A percentile compares a stretch with the other conserved stretches of the same genome.
Conservation (phyloP, 1,139 yeast species). For the Candida frijolesensis region DNA sequence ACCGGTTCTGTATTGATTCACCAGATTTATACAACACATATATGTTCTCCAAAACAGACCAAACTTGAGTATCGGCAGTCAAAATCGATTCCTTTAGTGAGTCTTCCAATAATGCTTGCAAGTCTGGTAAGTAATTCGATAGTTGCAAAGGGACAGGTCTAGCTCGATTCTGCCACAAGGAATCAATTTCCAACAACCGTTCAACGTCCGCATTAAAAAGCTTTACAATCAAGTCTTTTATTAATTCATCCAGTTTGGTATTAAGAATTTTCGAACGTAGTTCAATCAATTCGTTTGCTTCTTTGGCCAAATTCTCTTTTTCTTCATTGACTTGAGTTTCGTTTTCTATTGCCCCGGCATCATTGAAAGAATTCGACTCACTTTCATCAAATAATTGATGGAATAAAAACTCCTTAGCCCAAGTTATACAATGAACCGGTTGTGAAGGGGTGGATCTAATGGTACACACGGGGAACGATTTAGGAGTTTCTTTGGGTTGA, state of each 20-base stretch:
- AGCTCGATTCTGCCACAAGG: constrained; percentile 74
- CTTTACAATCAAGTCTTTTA: constrained; percentile 49
- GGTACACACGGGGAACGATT: constrained; percentile 93
- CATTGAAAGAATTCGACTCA: constrained; percentile 30
- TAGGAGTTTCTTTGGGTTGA: constrained; percentile 82
- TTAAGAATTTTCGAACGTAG: constrained; percentile 51
- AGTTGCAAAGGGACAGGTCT: constrained; percentile 66
- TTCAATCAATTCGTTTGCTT: constrained; percentile 73
- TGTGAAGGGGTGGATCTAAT: constrained; percentile 95
- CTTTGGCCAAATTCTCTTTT: constrained; percentile 66
- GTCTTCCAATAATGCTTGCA: constrained; percentile 18
- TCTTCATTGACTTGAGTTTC: constrained; percentile 67
- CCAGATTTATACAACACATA: constrained; percentile 58
- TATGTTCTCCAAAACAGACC: constrained; percentile 69
- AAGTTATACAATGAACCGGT: constrained; percentile 94
- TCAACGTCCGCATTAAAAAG: constrained; percentile 73
- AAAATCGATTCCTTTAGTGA: constrained; percentile 23
- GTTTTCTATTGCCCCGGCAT: constrained; percentile 42
- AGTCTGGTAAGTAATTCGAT: constrained; percentile 18
- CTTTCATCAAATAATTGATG: constrained; percentile 74
- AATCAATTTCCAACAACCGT: constrained; percentile 68
- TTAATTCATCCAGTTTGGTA: constrained; percentile 31
- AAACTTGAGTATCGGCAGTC: constrained; percentile 58
- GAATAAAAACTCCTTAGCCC: constrained; percentile 94
- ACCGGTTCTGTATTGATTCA: constrained; percentile 51